Evolutionary conservation across 768 basidiomycete genomes (phyloP), one percentile per base, ranked within the genome.

Genomic region (Rhizopogon vinicolor): DNA sequence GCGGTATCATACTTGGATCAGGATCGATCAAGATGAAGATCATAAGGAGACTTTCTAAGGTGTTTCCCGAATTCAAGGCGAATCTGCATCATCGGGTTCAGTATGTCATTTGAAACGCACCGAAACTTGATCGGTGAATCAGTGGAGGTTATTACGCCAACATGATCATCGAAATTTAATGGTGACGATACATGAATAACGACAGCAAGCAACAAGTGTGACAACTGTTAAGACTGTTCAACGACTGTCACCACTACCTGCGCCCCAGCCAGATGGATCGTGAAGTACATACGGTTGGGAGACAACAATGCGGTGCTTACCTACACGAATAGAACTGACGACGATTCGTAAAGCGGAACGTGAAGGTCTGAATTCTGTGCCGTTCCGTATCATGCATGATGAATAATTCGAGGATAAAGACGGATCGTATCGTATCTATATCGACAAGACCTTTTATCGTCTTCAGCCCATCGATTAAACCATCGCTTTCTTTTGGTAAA

Each of bases 281-380:
- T 44, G 25, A 41, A 46, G 40, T 54, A 41, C 40, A 29, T 55
- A 46, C 58, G 3, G 37, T 49, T 12, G 22, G 12, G 4, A 37
- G 19, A 12, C 14, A 49, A 35, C 13, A 41, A 37, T 55, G 35
- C 13, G 39, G 43, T 40, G 5, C 58, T 48, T 59, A 61, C 65
- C 63, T 60, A 43, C 31, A 49, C 7, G 56, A 56, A 50, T 29
- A 42, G 43, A 45, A 16, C 35, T 49, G 52, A 51, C 60, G 55
- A 51, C 3, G 25, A 25, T 25, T 51, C 43, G 46, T 46, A 57
- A 54, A 55, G 62, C 59, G 51, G 65, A 63, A 18, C 41, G 40
- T 52, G 35, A 28, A n/a, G 25, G n/a, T 31, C 51, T 31, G 43
- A n/a, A 29, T 43, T 35, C 54, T 43, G 41, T 53, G 19, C 22